Base-by-base conservation (phyloP, 1,139 yeast species). In the Taiozyma sp. region DNA sequence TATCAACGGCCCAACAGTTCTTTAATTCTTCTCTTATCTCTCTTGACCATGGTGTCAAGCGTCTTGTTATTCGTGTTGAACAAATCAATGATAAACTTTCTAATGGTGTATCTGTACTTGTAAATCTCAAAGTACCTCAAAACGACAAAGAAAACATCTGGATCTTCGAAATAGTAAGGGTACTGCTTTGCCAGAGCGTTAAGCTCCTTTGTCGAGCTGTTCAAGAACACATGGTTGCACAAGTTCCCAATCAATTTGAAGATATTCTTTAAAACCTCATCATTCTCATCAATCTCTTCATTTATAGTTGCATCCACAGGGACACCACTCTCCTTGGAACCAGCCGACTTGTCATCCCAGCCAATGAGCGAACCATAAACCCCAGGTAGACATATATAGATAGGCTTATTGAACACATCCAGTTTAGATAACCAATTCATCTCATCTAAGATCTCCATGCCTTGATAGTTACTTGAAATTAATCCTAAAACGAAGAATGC, bases 401-500 rank as follows among this genome's bases (percentile, higher is more conserved):
- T 63, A 1, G 91, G 83, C 8, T 70, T 67, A 16, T 79, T 76
- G 60, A 76, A 76, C 4, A 74, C 70, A 54, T 83, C 80, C 42
- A 79, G 66, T 27, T 81, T 81, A 22, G 87, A 79, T 29, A 73
- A 72, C 97, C 97, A 92, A 2, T 83, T 83, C 50, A 78, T 71
- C 60, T 90, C 96, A 63, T 89, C 96, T 49, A 92, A 70, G n/a
- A 91, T 81, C 61, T 91, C 97, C 36, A 83, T 76, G 0, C 98
- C 98, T 61, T 89, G 92, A 38, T 73, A 73, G 0, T 96, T 89
- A 22, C 77, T 74, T 0, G 96, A 76, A 19, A 91, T 74, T 60
- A 89, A 75, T 0, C 97, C 97, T 43, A 92, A 70, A 1, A 83
- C 87, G 59, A 80, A 87, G 62, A 87, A 88, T 28, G 96, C 87